Conservation (phyloP, 2,329 filamentous ascomycete species). For the Fusarium avenaceum region DNA sequence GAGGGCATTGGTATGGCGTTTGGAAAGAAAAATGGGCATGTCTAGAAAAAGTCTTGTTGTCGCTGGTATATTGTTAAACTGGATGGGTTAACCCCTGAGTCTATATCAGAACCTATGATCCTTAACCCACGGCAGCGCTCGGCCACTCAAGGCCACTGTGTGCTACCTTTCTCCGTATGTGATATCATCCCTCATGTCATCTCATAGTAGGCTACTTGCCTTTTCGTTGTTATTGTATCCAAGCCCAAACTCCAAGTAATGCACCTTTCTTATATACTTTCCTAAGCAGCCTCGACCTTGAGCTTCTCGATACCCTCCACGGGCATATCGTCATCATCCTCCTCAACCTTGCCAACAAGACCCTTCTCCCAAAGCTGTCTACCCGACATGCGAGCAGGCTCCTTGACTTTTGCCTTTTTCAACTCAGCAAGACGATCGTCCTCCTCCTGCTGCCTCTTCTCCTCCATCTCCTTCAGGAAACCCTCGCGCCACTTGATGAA, state of each 20-base stretch:
- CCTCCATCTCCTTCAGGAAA: slow-evolving; percentile 86
- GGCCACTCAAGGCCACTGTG: background rate
- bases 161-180: slow-evolving; percentile 8
- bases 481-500: slow-evolving; percentile 86
- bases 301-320: slow-evolving; percentile 77
- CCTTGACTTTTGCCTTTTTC: slow-evolving; percentile 82
- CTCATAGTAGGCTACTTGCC: slow-evolving; percentile 20
- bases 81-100: slow-evolving; percentile 36
- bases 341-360: slow-evolving; percentile 74
- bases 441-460: slow-evolving; percentile 74
- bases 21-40: slow-evolving; percentile 44
- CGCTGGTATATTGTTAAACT: slow-evolving; percentile 40
- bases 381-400: slow-evolving; percentile 78
- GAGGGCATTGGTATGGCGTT: slow-evolving; percentile 47
- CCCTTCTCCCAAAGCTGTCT: slow-evolving; percentile 84
- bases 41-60: slow-evolving; percentile 36
- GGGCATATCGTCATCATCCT: slow-evolving; percentile 75
- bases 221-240: slow-evolving; percentile 38
- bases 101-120: slow-evolving; percentile 39
- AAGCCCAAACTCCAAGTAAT: slow-evolving; percentile 49
- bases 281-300: slow-evolving; percentile 70
- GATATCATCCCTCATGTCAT: slow-evolving; percentile 27
- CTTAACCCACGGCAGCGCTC: slow-evolving; percentile 11
- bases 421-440: slow-evolving; percentile 86
- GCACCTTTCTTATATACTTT: slow-evolving; percentile 16